A percentile compares a stretch with the other conserved stretches of the same genome.
Evolutionary conservation across 2,329 filamentous ascomycete genomes (phyloP).

Genomic region (Xylariaceae sp.): DNA sequence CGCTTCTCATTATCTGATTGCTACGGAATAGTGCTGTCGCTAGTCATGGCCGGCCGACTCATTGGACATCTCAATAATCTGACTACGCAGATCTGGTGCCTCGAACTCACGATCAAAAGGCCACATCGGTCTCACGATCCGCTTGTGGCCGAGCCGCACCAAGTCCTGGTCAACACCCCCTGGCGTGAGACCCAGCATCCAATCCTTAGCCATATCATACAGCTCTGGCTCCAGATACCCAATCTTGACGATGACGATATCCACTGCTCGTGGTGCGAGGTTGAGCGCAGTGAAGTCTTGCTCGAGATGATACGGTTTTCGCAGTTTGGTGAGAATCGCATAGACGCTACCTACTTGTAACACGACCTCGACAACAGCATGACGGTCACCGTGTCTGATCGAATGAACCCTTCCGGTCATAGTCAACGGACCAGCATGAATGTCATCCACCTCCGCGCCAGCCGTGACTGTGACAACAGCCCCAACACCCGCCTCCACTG

Average conservation of each 20-base stretch:
- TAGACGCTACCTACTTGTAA: conserved; percentile 46
- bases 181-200: conserved; percentile 50
- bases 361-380: conserved; percentile 45
- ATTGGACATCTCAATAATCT: conserved; percentile 35
- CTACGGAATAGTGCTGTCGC: not conserved
- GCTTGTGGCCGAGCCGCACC: conserved; percentile 41
- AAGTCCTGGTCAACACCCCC: conserved; percentile 51
- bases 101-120: conserved; percentile 38
- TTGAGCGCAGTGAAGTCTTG: conserved; percentile 46
- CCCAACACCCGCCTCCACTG: conserved; percentile 42
- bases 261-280: conserved; percentile 40
- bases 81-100: conserved; percentile 34
- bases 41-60: conserved; percentile 1
- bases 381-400: conserved; percentile 45
- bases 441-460: conserved; percentile 44
- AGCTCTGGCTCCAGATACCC: conserved; percentile 52
- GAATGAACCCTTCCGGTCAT: conserved; percentile 47
- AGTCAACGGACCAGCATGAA: conserved; percentile 44
- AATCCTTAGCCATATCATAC: conserved; percentile 48
- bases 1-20: too few species aligned
- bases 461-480: conserved; percentile 46
- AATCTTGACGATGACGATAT: conserved; percentile 52
- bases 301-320: conserved; percentile 51
- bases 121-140: conserved; percentile 46
- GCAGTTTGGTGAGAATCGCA: conserved; percentile 46